These are phyloP conservation scores for Saccharomyces hybrid DNA, from an alignment of 1,139 yeast species.

Conservation along the genomic window DNA sequence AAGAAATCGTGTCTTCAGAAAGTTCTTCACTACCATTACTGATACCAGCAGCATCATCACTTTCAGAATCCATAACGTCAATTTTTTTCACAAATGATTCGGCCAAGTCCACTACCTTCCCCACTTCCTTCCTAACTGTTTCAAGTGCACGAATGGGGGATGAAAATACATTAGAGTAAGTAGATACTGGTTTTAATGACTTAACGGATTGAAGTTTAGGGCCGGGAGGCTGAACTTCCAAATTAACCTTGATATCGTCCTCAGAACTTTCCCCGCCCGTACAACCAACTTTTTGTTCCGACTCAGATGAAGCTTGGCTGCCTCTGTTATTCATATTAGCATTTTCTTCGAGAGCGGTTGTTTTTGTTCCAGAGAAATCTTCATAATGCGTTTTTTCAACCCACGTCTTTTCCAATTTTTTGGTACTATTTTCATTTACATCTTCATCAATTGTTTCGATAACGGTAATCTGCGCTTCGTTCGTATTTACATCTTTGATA, in stretches of 20 bases:
- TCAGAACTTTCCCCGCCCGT: too few species aligned
- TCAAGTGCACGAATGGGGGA: conserved; percentile 15
- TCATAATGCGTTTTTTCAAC: too few species aligned
- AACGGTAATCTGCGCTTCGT: too few species aligned
- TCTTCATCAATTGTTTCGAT: too few species aligned
- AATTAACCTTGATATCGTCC: background rate
- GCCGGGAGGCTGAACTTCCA: background rate
- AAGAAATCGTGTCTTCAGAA: background rate
- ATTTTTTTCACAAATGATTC: conserved; percentile 12
- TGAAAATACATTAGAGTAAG: conserved; percentile 4
- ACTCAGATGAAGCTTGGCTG: background rate
- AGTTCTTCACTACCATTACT: background rate
- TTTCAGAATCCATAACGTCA: conserved; percentile 10
- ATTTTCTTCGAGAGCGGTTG: too few species aligned
- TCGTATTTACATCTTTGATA: too few species aligned
- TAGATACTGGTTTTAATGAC: background rate
- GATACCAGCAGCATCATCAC: conserved; percentile 1
- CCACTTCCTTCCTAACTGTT: conserved; percentile 8
- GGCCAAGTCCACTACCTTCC: conserved; percentile 12
- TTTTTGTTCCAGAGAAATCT: too few species aligned
- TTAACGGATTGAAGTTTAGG: background rate
- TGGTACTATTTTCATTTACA: too few species aligned
- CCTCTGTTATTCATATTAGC: background rate
- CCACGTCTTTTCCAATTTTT: too few species aligned
- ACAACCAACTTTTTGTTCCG: background rate